Evolutionary conservation across 768 basidiomycete genomes (phyloP), one percentile per base, ranked within the genome.

Genomic region (Auricularia auricula-judae): DNA sequence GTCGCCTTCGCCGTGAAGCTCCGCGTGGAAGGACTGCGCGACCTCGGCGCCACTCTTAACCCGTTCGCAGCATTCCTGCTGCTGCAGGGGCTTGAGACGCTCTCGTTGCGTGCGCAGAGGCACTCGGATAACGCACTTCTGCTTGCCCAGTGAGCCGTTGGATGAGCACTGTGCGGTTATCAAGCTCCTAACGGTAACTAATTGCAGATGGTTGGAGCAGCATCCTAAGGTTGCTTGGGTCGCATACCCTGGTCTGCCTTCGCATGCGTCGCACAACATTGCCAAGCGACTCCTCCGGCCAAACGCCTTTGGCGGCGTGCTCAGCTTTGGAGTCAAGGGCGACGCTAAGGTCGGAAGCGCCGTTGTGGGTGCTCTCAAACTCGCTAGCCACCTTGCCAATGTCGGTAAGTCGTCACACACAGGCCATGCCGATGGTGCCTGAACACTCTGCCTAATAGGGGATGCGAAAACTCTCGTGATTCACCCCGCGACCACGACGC

Each of bases 31-130:
- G 76, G 84, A 36, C 78, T 88, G 54, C 85, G 88, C 11, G 88
- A 90, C 67, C 67, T 89, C 36, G 89, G 88, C 14, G 80, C 86
- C 10, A 70, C 77, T 16, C 66, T 89, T 68, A 88, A 87, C 74
- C 87, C 89, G 35, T 88, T 91, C 70, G 84, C 75, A 4, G 86
- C 86, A 1, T 90, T 90, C 77, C 79, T 89, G 54, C 79, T 91
- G 10, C 75, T 91, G n/a, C 86, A 88, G 70, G 89, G 89, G 51
- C 78, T 91, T 35, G 89, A 91, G 76, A 91, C 89, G 4, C 82
- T 91, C 64, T 84, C 82, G 66, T 74, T 91, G 63, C 82, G 89
- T 16, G 85, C 79, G 7, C 81, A 91, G 76, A 74, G 89, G 62
- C 91, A 92, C 72, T 81, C 79, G 62, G 79, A 84, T 44, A 91